Percentiles rank a stretch among this genome's conserved stretches.
These are phyloP conservation scores for Verticillium nubilum DNA, from an alignment of 2,329 filamentous ascomycete species.

Conservation along the genomic window DNA sequence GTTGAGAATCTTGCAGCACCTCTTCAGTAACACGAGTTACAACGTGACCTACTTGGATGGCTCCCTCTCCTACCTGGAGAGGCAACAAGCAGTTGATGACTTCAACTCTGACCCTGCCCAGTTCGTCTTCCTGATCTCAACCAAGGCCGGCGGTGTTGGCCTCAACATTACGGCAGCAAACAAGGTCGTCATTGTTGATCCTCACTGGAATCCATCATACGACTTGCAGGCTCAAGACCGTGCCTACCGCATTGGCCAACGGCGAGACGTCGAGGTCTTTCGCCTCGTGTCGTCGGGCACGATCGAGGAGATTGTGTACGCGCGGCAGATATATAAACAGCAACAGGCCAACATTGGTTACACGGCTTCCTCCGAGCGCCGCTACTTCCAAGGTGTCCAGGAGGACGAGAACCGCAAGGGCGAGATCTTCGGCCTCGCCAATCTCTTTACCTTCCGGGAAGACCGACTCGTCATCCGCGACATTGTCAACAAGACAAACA, in stretches of 20 bases:
- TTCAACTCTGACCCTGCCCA: conserved; percentile 85
- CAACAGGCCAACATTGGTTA: conserved; percentile 98
- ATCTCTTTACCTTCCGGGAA: conserved; percentile 78
- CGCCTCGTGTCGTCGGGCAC: conserved; percentile 86
- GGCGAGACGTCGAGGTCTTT: conserved; percentile 90
- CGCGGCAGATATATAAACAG: conserved; percentile 96
- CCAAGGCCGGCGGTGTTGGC: conserved; percentile 86
- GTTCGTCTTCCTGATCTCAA: conserved; percentile 95
- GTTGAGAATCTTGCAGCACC: conserved; percentile 73
- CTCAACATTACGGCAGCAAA: conserved; percentile 97
- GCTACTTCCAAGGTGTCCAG: conserved; percentile 94
- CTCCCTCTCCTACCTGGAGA: conserved; percentile 74
- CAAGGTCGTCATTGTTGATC: conserved; percentile 95
- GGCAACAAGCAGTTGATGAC: conserved; percentile 75
- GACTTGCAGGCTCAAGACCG: conserved; percentile 95
- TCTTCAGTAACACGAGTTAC: conserved; percentile 86
- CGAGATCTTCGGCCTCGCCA: conserved; percentile 86
- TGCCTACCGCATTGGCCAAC: conserved; percentile 92
- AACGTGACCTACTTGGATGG: conserved; percentile 90
- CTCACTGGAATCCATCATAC: conserved; percentile 94
- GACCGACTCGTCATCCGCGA: conserved; percentile 81
- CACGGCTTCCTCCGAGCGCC: conserved; percentile 81
- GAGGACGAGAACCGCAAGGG: conserved; percentile 77
- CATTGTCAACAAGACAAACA: conserved; percentile 97
- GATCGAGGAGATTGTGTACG: conserved; percentile 96